These are phyloP conservation scores for Globisporangium parvum DNA, from an alignment of 352 stramenopile species.

Conservation along the genomic window DNA sequence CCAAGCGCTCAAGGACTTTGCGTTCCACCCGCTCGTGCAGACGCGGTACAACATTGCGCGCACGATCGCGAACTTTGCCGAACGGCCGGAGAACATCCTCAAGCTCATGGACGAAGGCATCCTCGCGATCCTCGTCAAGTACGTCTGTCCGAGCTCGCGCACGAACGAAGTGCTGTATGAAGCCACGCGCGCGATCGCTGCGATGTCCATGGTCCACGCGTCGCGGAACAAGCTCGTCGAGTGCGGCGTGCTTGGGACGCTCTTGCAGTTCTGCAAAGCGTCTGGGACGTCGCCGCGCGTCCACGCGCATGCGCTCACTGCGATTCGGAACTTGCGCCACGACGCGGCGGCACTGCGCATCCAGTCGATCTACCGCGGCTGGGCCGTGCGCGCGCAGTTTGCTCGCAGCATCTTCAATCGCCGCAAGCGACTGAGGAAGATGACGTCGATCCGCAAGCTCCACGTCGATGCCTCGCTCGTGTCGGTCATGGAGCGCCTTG, in stretches of 20 bases:
- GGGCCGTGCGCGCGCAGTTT: constrained; percentile 39
- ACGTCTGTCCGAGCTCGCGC: constrained; percentile 47
- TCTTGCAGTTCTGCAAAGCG: constrained; percentile 51
- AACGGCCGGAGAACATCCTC: constrained; percentile 59
- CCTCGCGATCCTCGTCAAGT: constrained; percentile 59
- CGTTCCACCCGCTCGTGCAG: constrained; percentile 51
- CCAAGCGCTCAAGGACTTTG: constrained; percentile 50
- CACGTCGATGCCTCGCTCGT: constrained; percentile 18
- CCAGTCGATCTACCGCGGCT: constrained; percentile 62
- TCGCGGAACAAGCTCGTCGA: constrained; percentile 51
- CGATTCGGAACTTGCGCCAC: constrained; percentile 61
- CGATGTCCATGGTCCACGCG: constrained; percentile 58
- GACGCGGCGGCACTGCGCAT: constrained; percentile 69
- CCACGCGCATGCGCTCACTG: constrained; percentile 29
- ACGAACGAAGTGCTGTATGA: constrained; percentile 51
- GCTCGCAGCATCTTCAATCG: constrained; percentile 21
- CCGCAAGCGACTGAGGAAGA: constrained; percentile 20
- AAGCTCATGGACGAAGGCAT: constrained; percentile 69
- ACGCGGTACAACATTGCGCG: constrained; percentile 58
- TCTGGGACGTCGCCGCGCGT: constrained; percentile 32
- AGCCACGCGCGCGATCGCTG: constrained; percentile 47
- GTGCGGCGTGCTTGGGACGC: constrained; percentile 45
- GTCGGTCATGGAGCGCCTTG: constrained; percentile 25
- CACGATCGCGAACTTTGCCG: constrained; percentile 74
- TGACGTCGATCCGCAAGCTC: constrained; percentile 27